Base-by-base conservation (phyloP, 108 stramenopile species). In the Conticribra weissflogii region DNA sequence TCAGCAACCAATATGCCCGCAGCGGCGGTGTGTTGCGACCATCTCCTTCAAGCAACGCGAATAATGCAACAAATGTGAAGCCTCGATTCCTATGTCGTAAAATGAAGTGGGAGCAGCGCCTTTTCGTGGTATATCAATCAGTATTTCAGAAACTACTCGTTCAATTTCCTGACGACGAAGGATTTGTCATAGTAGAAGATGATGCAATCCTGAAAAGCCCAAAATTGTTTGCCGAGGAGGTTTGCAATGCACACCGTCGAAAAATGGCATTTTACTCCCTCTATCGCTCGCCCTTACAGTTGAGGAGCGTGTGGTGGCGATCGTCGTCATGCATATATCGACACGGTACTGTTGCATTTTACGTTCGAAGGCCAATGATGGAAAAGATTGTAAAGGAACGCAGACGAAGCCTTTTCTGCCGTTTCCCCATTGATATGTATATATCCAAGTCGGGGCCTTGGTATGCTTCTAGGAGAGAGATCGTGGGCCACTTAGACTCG, bases 341-440 rank as follows among this genome's bases (percentile, higher is more conserved):
- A 25, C 76, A 78, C 66, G 76, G 76, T 17, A 78, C 76, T 2
- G 76, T 78, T 14, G 76, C 63, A 30, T 78, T 78, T 32, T 78
- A 78, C 46, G 66, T 70, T 45, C 76, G 27, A 54, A 59, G 68
- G 41, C 45, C 50, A 2, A 32, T 78, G 44, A 78, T 78, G 76
- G 67, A 77, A 47, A 33, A 0, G 18, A 59, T 77, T 59, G 59
- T 59, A 3, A 68, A 69, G n/a, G 76, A 78, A 56, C 62, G 36
- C n/a, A 27, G 76, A 46, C 62, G 76, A 5, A 51, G 50, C 4
- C 59, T 47, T 36, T 78, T 78, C 28, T 78, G 76, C 52, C 55
- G 76, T 41, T 78, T 78, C 54, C 76, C 76, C 0, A 66, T 78
- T 46, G 76, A 78, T n/a, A 70, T 78, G 76, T 78, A 78, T 33